phyloP scores from a whole-genome alignment of 352 stramenopile genomes.

The Pythium diclinum region DNA sequence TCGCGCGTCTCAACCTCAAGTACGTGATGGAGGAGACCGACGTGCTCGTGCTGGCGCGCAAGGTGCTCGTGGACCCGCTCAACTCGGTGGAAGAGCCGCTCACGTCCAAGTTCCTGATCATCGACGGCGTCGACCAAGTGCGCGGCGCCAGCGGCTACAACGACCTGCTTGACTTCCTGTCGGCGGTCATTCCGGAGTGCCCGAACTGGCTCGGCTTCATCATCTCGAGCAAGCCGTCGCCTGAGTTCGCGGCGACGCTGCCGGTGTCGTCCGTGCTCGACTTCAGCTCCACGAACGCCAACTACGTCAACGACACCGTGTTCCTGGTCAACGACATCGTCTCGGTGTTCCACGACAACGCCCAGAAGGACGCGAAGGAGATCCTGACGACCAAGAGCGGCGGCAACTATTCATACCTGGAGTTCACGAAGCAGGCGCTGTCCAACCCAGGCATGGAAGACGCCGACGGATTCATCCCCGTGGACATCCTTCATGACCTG shows the following conservation, averaged over 20 bases:
- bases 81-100: constrained; percentile 61
- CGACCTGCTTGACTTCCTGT: constrained; percentile 69
- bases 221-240: constrained; percentile 64
- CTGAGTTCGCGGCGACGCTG: constrained; percentile 55
- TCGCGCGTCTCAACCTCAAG: constrained; percentile 75
- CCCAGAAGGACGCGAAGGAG: constrained; percentile 42
- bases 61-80: constrained; percentile 76
- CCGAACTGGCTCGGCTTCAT: constrained; percentile 72
- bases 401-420: constrained; percentile 75
- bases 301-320: constrained; percentile 54
- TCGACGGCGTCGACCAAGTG: constrained; percentile 81
- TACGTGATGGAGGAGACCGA: constrained; percentile 82
- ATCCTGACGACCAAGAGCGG: constrained; percentile 66
- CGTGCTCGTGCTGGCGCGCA: constrained; percentile 55
- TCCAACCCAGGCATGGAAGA: constrained; percentile 68
- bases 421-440: constrained; percentile 78
- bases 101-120: constrained; percentile 55
- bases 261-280: constrained; percentile 67
- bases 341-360: constrained; percentile 40
- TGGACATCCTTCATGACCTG: constrained; percentile 68
- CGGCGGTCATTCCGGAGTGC: constrained; percentile 53
- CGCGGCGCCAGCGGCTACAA: constrained; percentile 36
- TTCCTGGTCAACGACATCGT: constrained; percentile 60
- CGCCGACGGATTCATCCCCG: constrained; percentile 36
- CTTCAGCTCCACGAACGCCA: constrained; percentile 62